A percentile compares a stretch with the other conserved stretches of the same genome.
These are phyloP conservation scores for Cystobasidium onofrii DNA, from an alignment of 768 basidiomycete genomes.

Conservation along the genomic window DNA sequence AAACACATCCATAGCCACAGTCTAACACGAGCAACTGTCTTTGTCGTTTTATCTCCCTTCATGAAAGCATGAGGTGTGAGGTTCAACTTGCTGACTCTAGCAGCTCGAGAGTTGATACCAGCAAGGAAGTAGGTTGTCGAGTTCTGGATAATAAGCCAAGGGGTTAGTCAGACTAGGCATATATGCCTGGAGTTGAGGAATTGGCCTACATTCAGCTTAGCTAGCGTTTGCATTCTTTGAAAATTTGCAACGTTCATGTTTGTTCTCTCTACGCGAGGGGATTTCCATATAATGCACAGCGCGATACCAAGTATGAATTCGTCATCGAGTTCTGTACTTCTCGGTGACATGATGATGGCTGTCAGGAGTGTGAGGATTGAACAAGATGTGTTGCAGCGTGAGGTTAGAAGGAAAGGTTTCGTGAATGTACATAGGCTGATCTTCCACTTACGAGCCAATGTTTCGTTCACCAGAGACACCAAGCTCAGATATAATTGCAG, in stretches of 20 bases:
- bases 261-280: constrained; percentile 1
- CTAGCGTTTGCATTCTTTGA: constrained; percentile 6
- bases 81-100: constrained; percentile 15
- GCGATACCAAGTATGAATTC: constrained; percentile 28
- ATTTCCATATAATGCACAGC: constrained; percentile 26
- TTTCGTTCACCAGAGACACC: constrained; percentile 25
- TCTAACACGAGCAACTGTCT: not conserved
- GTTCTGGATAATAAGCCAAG: not conserved
- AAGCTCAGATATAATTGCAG: constrained; percentile 19
- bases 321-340: constrained; percentile 17
- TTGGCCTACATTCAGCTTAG: constrained; percentile 23
- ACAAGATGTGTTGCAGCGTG: not conserved
- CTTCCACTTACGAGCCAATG: constrained; percentile 14
- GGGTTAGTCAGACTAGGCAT: not conserved
- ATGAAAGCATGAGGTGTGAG: constrained; percentile 2
- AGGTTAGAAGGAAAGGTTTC: not conserved
- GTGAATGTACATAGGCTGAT: no score
- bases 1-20: constrained; percentile 31
- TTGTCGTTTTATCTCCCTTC: constrained; percentile 10
- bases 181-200: no score
- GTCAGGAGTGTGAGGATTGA: not conserved
- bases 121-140: constrained; percentile 27
- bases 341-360: constrained; percentile 31
- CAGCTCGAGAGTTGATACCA: constrained; percentile 23
- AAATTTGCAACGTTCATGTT: not conserved